Percentiles rank a stretch among this genome's conserved stretches.
Conservation (phyloP, 768 basidiomycete species). For the Royoungia palumana region DNA sequence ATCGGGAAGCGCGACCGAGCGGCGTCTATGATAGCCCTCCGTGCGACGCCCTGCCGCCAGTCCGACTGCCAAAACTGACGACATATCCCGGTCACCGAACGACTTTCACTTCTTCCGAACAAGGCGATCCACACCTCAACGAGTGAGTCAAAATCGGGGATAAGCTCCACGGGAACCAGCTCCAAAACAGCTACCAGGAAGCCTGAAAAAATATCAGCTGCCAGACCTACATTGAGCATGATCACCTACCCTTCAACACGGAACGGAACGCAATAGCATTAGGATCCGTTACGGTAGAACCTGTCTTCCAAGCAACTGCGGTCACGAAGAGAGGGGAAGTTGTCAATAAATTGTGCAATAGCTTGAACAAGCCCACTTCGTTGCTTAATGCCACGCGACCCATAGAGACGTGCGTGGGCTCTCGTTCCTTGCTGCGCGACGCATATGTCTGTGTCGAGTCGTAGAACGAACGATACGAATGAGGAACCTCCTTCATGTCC, state of each 20-base stretch:
- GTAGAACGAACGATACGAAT: slow-evolving; percentile 54
- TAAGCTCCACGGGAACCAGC: slow-evolving; percentile 69
- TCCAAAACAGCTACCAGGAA: slow-evolving; percentile 74
- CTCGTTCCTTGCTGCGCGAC: slow-evolving; percentile 51
- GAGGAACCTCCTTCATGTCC: slow-evolving; percentile 50
- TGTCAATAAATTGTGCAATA: slow-evolving; percentile 58
- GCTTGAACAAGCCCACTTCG: slow-evolving; percentile 56
- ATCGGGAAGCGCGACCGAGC: slow-evolving; percentile 82
- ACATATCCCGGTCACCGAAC: slow-evolving; percentile 65
- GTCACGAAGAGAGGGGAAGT: slow-evolving; percentile 76
- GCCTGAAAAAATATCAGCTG: slow-evolving; percentile 42
- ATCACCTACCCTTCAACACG: slow-evolving; percentile 70
- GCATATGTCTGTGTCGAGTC: slow-evolving; percentile 45
- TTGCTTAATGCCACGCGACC: slow-evolving; percentile 52
- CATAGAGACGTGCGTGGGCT: slow-evolving; percentile 58
- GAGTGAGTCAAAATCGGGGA: slow-evolving; percentile 69
- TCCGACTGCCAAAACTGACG: slow-evolving; percentile 82
- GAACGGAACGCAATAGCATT: slow-evolving; percentile 80
- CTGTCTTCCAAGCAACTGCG: slow-evolving; percentile 62
- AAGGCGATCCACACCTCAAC: slow-evolving; percentile 77
- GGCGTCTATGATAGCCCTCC: slow-evolving; percentile 80
- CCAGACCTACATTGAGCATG: not conserved
- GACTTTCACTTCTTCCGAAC: slow-evolving; percentile 66
- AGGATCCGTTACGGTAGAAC: slow-evolving; percentile 66
- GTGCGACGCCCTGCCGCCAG: slow-evolving; percentile 60